phyloP scores from a whole-genome alignment of 2,329 filamentous ascomycete species.

The Pyrenophora graminea region DNA sequence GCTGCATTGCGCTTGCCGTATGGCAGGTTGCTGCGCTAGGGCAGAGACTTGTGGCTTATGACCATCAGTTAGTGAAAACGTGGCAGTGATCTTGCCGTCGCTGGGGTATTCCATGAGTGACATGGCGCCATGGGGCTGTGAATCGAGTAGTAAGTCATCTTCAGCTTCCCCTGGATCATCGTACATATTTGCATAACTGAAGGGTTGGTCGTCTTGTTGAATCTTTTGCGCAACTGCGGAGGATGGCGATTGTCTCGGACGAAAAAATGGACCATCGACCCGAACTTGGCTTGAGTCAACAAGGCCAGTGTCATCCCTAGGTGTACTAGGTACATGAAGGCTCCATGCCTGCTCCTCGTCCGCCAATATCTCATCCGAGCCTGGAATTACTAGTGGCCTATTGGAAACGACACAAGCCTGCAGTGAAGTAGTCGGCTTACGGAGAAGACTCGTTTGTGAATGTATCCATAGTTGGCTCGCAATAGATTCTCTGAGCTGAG shows the following conservation, averaged over 20 bases:
- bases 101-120: not conserved
- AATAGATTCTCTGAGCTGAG: not conserved
- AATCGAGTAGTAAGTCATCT: constrained; percentile 7
- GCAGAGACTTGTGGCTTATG: not conserved
- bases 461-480: constrained; percentile 13
- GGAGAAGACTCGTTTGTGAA: constrained; percentile 5
- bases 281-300: too few relatives aligned
- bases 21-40: not conserved
- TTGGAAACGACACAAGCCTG: constrained; percentile 7
- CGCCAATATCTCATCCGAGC: constrained; percentile 17
- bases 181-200: not conserved
- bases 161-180: not conserved
- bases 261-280: not conserved
- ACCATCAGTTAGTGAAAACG: not conserved
- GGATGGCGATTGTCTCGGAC: not conserved
- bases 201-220: not conserved
- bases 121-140: not conserved
- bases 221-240: not conserved
- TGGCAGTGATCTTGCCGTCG: not conserved
- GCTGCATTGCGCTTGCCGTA: not conserved
- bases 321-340: not conserved
- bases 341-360: not conserved
- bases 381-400: not conserved
- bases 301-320: not conserved
- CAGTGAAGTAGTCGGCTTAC: not conserved